phyloP scores from a whole-genome alignment of 2,329 filamentous ascomycete genomes.

The Elsinoe perseae region DNA sequence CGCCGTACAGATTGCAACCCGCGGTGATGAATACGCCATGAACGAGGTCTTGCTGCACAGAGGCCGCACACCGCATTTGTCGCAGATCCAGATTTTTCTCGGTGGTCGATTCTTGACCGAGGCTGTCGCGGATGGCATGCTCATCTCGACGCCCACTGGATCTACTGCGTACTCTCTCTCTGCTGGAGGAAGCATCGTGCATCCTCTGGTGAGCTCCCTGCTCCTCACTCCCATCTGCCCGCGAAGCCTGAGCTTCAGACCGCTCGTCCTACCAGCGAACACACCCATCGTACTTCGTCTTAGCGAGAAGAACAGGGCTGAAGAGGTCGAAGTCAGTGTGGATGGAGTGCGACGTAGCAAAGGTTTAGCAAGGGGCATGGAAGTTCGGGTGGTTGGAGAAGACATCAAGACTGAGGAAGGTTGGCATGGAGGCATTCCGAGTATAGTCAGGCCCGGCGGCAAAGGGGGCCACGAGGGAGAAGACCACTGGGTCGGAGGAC shows the following conservation, averaged over 20 bases:
- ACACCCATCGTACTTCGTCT: conserved; percentile 75
- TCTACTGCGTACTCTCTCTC: conserved; percentile 95
- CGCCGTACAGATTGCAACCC: conserved; percentile 31
- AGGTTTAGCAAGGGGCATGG: conserved; percentile 41
- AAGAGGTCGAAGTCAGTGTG: conserved; percentile 44
- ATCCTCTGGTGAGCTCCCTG: conserved; percentile 81
- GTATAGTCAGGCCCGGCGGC: conserved; percentile 63
- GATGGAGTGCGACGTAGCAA: conserved; percentile 40
- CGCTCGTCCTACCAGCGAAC: conserved; percentile 78
- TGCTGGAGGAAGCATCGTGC: conserved; percentile 85
- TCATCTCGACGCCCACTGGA: conserved; percentile 87
- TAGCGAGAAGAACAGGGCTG: conserved; percentile 52
- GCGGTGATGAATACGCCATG: conserved; percentile 60
- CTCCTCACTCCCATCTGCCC: conserved; percentile 92
- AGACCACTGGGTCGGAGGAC: conserved; percentile 91
- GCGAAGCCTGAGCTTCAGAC: conserved; percentile 82
- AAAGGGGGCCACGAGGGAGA: conserved; percentile 50
- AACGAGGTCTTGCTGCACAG: conserved; percentile 94
- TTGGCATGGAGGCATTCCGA: conserved; percentile 77
- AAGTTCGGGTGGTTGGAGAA: conserved; percentile 36
- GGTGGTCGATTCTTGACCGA: conserved; percentile 86
- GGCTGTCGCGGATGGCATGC: conserved; percentile 89
- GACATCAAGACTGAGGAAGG: conserved; percentile 35
- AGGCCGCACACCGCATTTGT: conserved; percentile 80
- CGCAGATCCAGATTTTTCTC: conserved; percentile 84